phyloP scores from a whole-genome alignment of 805 yeast species.

The Wickerhamiella bombiphila region DNA sequence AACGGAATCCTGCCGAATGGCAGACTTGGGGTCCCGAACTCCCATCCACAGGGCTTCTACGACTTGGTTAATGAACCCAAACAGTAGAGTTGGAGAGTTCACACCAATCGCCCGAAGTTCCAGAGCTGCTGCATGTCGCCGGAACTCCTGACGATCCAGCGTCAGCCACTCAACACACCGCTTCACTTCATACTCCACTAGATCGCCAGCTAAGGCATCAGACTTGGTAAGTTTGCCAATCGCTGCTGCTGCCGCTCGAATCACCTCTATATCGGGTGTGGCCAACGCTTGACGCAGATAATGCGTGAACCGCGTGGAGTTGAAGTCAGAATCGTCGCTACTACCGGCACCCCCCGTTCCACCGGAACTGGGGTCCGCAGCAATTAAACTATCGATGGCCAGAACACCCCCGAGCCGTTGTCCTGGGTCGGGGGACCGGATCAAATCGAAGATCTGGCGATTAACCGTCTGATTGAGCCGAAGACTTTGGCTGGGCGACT shows the following conservation, averaged over 20 bases:
- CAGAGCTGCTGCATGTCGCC: conserved; percentile 78
- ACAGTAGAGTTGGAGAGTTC: conserved; percentile 72
- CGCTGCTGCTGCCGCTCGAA: conserved; percentile 75
- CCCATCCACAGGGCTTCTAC: conserved; percentile 80
- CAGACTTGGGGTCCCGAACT: conserved; percentile 59
- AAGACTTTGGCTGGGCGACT: conserved; percentile 66
- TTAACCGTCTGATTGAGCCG: conserved; percentile 74
- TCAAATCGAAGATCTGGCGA: conserved; percentile 70
- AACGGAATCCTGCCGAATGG: conserved; percentile 74
- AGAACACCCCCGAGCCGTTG: conserved; percentile 82
- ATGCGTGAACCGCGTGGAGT: conserved; percentile 82
- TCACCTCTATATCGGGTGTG: conserved; percentile 67
- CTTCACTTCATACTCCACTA: conserved; percentile 84
- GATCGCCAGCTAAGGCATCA: conserved; percentile 77
- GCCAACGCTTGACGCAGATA: conserved; percentile 69
- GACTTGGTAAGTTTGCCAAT: conserved; percentile 81
- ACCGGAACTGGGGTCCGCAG: conserved; percentile 66
- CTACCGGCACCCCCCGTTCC: conserved; percentile 5
- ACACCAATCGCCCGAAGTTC: conserved; percentile 71
- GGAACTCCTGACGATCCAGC: conserved; percentile 65
- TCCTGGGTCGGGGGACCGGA: conserved; percentile 54
- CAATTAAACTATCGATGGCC: conserved; percentile 79
- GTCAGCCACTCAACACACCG: conserved; percentile 84
- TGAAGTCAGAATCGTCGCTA: conserved; percentile 70
- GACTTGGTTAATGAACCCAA: conserved; percentile 62